Percentiles rank a stretch among this genome's conserved stretches.
phyloP scores from a whole-genome alignment of 805 yeast species.

The Pichia membranifaciens region DNA sequence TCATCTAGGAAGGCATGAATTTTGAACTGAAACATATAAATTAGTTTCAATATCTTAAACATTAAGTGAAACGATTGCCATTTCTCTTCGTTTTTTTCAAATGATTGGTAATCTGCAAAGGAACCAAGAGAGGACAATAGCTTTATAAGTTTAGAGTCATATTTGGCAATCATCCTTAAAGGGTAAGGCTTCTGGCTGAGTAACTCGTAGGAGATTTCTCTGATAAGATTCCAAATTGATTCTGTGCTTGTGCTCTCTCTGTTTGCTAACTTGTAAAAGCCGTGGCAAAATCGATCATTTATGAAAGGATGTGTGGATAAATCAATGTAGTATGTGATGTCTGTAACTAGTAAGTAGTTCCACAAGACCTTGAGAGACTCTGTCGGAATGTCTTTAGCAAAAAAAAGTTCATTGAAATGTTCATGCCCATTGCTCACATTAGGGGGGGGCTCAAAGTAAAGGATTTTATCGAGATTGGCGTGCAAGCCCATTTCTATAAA shows the following conservation, averaged over 20 bases:
- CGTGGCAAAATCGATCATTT: slow-evolving; percentile 14
- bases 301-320: slow-evolving; percentile 13
- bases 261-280: slow-evolving; percentile 1
- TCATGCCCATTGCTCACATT: too few species aligned
- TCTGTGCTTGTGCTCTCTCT: background rate
- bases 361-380: slow-evolving; percentile 12
- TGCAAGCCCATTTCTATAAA: slow-evolving; percentile 12
- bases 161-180: background rate
- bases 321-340: slow-evolving; percentile 12
- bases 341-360: slow-evolving; percentile 15
- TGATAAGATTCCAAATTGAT: background rate
- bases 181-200: background rate
- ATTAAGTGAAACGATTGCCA: slow-evolving; percentile 9
- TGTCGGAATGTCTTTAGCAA: slow-evolving; percentile 9
- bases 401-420: background rate
- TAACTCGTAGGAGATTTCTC: background rate
- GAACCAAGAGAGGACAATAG: background rate
- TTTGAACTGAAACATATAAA: background rate
- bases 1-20: background rate
- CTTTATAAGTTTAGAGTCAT: background rate
- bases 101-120: background rate
- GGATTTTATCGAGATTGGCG: slow-evolving; percentile 6
- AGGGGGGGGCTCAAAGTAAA: too few species aligned
- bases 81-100: slow-evolving; percentile 1
- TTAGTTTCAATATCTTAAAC: slow-evolving; percentile 6